Evolutionary conservation across 2,329 filamentous ascomycete species (phyloP), one percentile per base, ranked within the genome.

Genomic region (Neoascochyta sp.): DNA sequence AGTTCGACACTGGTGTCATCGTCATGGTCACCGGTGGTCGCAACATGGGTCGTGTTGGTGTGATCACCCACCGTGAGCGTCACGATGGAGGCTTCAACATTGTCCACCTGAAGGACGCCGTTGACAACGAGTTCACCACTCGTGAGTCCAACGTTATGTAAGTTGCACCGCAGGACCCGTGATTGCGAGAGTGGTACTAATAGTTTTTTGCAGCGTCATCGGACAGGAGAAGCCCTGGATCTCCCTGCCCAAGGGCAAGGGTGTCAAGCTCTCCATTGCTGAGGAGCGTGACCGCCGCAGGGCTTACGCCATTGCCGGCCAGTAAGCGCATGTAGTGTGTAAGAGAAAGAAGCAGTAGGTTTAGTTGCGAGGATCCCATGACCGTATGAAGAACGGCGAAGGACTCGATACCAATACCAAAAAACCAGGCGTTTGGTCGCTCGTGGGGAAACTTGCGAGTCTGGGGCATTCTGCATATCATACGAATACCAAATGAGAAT

Each of bases 21-120:
- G 88, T 85, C 71, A 98, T 98, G 90, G 85, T 84, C 66, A 98
- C 92, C 60, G 92, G 92, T 83, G 92, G 92, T 82, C 92, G 90
- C 69, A 98, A 98, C 87, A 98, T 96, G 90, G 92, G 92, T 70
- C 92, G 92, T 90, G 90, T 98, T 66, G 92, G 92, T 85, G 90
- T 96, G 71, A 93, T 98, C 78, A 96, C 92, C 64, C 89, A 98
- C 82, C 90, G 92, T 79, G 92, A 98, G 81, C 87, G 92, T 64
- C 92, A 98, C 81, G 92, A 98, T 62, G 92, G 92, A 80, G 92
- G 92, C 72, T 98, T 98, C 86, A 93, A 93, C 81, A 94, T 98
- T 66, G 89, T 98, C 71, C 89, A 95, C 80, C 84, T 98, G 75
- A 98, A 98, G 86, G 92, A 98, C 67, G 90, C 89, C 65, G 90